Conservation (phyloP, 2,329 filamentous ascomycete species). For the Aspergillus pseudoterreus region DNA sequence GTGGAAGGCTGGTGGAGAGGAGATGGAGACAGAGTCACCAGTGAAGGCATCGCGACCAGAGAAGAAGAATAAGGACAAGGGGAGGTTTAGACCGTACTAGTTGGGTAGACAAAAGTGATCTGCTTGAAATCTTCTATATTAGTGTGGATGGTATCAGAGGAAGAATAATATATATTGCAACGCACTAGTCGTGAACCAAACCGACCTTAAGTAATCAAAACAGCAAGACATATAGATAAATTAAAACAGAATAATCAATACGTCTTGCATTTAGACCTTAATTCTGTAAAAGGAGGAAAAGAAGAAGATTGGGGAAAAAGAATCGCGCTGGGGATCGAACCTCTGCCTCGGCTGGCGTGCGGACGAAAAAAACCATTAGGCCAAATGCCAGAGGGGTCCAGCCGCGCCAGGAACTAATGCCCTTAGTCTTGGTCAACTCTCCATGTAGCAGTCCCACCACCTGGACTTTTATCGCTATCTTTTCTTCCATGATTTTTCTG, state of each 20-base stretch:
- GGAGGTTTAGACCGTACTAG: slow-evolving; percentile 37
- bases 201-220: too few relatives aligned
- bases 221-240: too few relatives aligned
- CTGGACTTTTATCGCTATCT: slow-evolving; percentile 7
- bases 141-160: neutral
- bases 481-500: neutral
- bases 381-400: too few relatives aligned
- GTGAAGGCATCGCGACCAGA: slow-evolving; percentile 25
- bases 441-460: slow-evolving; percentile 2
- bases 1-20: slow-evolving; percentile 30
- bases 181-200: neutral
- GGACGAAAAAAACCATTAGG: too few relatives aligned
- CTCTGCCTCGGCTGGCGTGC: neutral
- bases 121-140: neutral
- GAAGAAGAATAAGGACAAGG: slow-evolving; percentile 31
- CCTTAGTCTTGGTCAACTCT: neutral
- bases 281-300: neutral
- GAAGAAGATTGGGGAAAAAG: slow-evolving; percentile 8
- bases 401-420: too few relatives aligned
- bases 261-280: too few relatives aligned
- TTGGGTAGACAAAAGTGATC: neutral
- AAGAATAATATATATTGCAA: neutral
- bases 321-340: slow-evolving; percentile 23
- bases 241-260: too few relatives aligned
- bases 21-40: slow-evolving; percentile 10